Conservation (phyloP, 2,329 filamentous ascomycete species). For the Ascochyta rabiei region DNA sequence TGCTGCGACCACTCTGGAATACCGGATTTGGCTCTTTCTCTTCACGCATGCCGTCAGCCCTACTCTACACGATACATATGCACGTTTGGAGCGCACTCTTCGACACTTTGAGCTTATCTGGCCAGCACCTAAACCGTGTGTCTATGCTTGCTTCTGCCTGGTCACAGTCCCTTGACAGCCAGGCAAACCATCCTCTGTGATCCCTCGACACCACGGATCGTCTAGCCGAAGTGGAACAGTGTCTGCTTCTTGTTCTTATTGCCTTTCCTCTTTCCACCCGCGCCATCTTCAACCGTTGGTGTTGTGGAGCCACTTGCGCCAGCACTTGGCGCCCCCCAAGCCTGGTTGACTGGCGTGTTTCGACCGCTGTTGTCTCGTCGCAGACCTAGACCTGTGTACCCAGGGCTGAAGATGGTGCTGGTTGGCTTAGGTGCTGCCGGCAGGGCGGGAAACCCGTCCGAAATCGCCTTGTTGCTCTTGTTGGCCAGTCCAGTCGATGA, state of each 20-base stretch:
- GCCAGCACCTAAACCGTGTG: background rate
- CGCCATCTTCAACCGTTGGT: slow-evolving; percentile 29
- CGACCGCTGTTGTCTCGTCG: slow-evolving; percentile 52
- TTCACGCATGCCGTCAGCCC: background rate
- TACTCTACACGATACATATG: background rate
- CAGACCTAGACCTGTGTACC: slow-evolving; percentile 54
- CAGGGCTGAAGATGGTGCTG: slow-evolving; percentile 59
- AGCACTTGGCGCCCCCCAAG: slow-evolving; percentile 47
- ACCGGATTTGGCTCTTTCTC: background rate
- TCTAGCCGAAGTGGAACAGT: slow-evolving; percentile 56
- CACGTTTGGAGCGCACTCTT: background rate
- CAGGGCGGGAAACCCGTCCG: slow-evolving; percentile 80
- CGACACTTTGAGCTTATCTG: background rate
- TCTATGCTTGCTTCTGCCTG: slow-evolving; percentile 4
- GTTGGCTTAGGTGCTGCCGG: slow-evolving; percentile 76
- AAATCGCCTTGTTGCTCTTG: slow-evolving; percentile 26
- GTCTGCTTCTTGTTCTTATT: slow-evolving; percentile 59
- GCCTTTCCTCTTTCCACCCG: slow-evolving; percentile 52
- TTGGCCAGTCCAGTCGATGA: slow-evolving; percentile 38
- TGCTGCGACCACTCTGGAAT: background rate
- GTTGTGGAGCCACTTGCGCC: slow-evolving; percentile 32
- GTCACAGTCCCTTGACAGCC: background rate
- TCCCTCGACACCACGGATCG: background rate
- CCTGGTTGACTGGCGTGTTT: slow-evolving; percentile 45
- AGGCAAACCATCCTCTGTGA: background rate